Evolutionary conservation across 345 rosid species (phyloP).

Genomic region (Sonneratia alba): DNA sequence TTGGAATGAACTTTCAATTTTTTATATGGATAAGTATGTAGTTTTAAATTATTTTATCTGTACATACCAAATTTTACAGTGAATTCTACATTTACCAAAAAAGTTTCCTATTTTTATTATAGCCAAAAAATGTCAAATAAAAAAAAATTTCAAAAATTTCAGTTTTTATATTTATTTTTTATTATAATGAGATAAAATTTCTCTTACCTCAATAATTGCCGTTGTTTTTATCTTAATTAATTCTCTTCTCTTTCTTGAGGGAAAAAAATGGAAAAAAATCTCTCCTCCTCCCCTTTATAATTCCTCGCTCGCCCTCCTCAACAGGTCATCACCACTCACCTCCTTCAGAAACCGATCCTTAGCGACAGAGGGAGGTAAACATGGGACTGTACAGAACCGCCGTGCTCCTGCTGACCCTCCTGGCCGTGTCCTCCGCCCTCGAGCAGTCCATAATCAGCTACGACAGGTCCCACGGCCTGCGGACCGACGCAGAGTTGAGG

Average conservation of each 20-base stretch:
- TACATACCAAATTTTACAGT: too few species aligned
- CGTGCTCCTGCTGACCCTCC: constrained; percentile 26
- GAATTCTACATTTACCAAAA: too few species aligned
- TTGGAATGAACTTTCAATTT: too few species aligned
- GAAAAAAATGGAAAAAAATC: too few species aligned
- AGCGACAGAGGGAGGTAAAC: too few species aligned
- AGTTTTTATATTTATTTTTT: too few species aligned
- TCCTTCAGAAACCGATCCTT: neutral
- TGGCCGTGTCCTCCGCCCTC: constrained; percentile 43
- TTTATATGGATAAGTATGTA: too few species aligned
- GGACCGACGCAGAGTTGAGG: constrained; percentile 59
- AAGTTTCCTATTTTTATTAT: too few species aligned
- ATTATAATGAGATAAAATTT: too few species aligned
- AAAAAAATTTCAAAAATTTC: too few species aligned
- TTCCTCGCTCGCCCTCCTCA: neutral
- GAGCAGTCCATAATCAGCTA: constrained; percentile 77
- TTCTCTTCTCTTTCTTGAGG: neutral
- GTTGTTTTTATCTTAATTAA: neutral
- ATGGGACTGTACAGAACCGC: constrained; percentile 6
- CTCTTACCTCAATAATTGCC: neutral
- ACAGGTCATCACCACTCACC: neutral
- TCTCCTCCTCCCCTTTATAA: neutral
- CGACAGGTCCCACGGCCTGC: constrained; percentile 49
- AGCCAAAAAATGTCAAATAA: too few species aligned
- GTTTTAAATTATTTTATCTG: too few species aligned